Base-by-base conservation (phyloP, 352 stramenopile genomes). In the Pythium phragmitis region DNA sequence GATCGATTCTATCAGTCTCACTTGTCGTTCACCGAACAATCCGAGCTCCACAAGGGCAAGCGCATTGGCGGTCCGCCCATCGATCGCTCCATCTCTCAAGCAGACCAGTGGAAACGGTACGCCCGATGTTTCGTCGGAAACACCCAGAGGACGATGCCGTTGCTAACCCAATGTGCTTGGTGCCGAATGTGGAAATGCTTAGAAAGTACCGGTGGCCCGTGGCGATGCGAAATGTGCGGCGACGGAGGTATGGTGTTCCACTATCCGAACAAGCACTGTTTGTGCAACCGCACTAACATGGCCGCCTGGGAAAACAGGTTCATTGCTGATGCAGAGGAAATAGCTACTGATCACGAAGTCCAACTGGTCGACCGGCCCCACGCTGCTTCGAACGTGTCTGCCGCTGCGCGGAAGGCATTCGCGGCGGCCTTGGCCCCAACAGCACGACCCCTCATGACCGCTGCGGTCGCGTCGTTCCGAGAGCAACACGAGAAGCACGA, bases 171-270 rank as follows among this genome's bases (percentile, higher is more conserved):
- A 46, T 46, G 9, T 46, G 5, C 13, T n/a, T 46, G 9, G 9
- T 56, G 7, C 1, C 11, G 11, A 3, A 6, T 39, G 34, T 39
- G 34, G 7, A 13, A 39, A 39, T 39, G 34, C 1, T 11, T 13
- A 93, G 85, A 6, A 91, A 93, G 58, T 93, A 91, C 58, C 82
- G 85, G 19, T 93, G 85, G 85, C 85, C 85, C 36, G 65, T 86
- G 43, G 80, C 79, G 37, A 9, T 87, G 37, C 75, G 75, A 11
- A 93, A 91, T 47, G 47, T 91, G 28, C 74, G 73, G n/a, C 81
- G 75, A 36, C 72, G 60, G 14, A 70, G 81, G 85, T 92, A 74
- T 52, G 76, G 75, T 43, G 14, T 8, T 36, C 5, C 39, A 46
- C 39, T 17, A 2, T 21, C 39, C 3, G 11, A 3, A 46, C 9